Base-by-base conservation (phyloP, 2,329 filamentous ascomycete genomes). In the Coniochaeta sp. region DNA sequence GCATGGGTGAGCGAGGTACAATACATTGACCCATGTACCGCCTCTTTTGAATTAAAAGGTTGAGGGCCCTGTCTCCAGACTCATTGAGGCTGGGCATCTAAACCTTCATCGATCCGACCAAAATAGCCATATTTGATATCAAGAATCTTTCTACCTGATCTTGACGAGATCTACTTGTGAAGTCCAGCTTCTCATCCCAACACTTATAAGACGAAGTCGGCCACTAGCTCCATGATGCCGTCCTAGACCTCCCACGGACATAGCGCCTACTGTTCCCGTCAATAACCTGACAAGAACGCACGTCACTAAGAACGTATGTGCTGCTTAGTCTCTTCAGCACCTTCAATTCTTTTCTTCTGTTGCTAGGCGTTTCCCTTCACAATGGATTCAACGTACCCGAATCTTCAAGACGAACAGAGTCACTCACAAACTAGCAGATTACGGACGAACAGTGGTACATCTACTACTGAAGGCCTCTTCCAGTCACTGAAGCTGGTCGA, bases 401-500 rank as follows among this genome's bases (percentile, higher is more conserved):
- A 61, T 55, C 63, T 63, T 24, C 54, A 47, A 55, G 59, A 63
- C 59, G 62, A 62, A 58, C 60, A 64, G 50, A 65, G 62, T 63
- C 66, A 65, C 67, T 69, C 64, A 69, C 65, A 63, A 57, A 64
- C 58, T 55, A 57, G 63, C 65, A 69, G 67, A 54, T 66, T 65
- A 34, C 66, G 64, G 65, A 57, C 62, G 38, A 52, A 59, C 47
- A 68, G 63, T 54, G 61, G 63, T 40, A 62, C 64, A 40, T 66
- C 66, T 19, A 64, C 66, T 26, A 67, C 66, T 55, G 64, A 66
- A 47, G 64, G 57, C 9, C 60, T 67, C 10, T 62, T 67, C 32
- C 64, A 67, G 52, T 62, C 61, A 38, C 28, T 67, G 26, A 65
- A 65, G n/a, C 62, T 66, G 34, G 64, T 61, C 60, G 64, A 66